Evolutionary conservation across 768 basidiomycete species (phyloP).

Genomic region (Termitomyces titanicus): DNA sequence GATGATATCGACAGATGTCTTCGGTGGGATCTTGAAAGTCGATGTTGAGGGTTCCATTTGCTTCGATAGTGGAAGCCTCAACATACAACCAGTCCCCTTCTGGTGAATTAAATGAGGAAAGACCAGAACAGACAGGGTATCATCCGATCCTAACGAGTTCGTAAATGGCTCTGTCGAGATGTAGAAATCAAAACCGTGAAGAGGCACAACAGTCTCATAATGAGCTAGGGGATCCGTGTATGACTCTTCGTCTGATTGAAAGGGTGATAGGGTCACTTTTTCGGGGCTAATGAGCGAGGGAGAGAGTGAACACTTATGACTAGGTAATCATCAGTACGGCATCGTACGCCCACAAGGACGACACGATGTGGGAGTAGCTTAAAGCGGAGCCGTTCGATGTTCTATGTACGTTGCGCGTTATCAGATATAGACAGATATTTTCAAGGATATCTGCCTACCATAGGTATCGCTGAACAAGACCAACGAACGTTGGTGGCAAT

Average conservation of each 20-base stretch:
- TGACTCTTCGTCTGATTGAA: neutral
- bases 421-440: constrained; percentile 15
- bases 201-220: constrained; percentile 5
- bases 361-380: constrained; percentile 26
- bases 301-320: constrained; percentile 27
- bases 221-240: neutral
- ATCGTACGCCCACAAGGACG: constrained; percentile 27
- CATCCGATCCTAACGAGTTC: constrained; percentile 3
- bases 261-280: neutral
- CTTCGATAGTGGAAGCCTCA: constrained; percentile 17
- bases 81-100: constrained; percentile 16
- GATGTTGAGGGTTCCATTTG: neutral
- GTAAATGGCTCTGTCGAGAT: constrained; percentile 15
- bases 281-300: constrained; percentile 12
- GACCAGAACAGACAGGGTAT: constrained; percentile 12
- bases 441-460: constrained; percentile 2
- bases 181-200: constrained; percentile 16
- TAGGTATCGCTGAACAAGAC: constrained; percentile 7
- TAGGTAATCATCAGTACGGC: constrained; percentile 19
- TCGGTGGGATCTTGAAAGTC: constrained; percentile 9
- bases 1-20: constrained; percentile 16
- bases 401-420: constrained; percentile 16
- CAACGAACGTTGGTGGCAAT: constrained; percentile 16
- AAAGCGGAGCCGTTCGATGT: constrained; percentile 29
- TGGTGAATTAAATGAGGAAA: constrained; percentile 17